These are phyloP conservation scores for Lablab purpureus DNA, from an alignment of 306 rosid species.

Conservation along the genomic window DNA sequence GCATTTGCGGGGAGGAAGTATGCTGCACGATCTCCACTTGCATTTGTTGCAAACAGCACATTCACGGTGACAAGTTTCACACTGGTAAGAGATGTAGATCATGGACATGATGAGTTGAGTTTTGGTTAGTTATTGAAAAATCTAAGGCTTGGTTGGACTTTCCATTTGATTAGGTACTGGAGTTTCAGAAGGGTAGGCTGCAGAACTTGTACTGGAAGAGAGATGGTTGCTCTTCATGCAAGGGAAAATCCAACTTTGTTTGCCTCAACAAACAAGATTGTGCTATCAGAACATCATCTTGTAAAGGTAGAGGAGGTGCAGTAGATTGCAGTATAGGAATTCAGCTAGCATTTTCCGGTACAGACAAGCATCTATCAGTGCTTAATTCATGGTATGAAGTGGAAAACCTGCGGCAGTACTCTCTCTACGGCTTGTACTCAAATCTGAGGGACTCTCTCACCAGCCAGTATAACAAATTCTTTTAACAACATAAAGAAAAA, in stretches of 20 bases:
- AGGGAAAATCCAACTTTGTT: slow-evolving; percentile 59
- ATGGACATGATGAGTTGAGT: background rate
- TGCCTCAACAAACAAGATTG: slow-evolving; percentile 81
- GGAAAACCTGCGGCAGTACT: slow-evolving; percentile 68
- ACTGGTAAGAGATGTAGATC: slow-evolving; percentile 56
- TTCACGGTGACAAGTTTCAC: slow-evolving; percentile 71
- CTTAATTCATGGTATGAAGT: slow-evolving; percentile 84
- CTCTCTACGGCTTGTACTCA: slow-evolving; percentile 73
- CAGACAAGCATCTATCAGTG: slow-evolving; percentile 71
- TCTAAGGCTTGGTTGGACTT: slow-evolving; percentile 24
- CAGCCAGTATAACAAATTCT: slow-evolving; percentile 64
- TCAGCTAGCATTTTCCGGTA: slow-evolving; percentile 73
- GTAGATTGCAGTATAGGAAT: slow-evolving; percentile 79
- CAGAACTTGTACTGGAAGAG: slow-evolving; percentile 76
- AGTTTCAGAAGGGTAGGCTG: slow-evolving; percentile 79
- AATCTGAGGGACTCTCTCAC: slow-evolving; percentile 72
- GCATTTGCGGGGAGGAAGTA: slow-evolving; percentile 75
- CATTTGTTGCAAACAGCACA: slow-evolving; percentile 69
- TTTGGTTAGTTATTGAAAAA: slow-evolving; percentile 13
- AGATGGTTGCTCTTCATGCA: slow-evolving; percentile 73
- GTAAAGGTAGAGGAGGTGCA: slow-evolving; percentile 68
- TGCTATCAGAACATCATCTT: slow-evolving; percentile 63
- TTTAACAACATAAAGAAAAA: slow-evolving; percentile 27
- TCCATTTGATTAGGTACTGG: slow-evolving; percentile 64
- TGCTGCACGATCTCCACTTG: slow-evolving; percentile 73